Base-by-base conservation (phyloP, 2,329 filamentous ascomycete genomes). In the Tolypocladium tropicale region DNA sequence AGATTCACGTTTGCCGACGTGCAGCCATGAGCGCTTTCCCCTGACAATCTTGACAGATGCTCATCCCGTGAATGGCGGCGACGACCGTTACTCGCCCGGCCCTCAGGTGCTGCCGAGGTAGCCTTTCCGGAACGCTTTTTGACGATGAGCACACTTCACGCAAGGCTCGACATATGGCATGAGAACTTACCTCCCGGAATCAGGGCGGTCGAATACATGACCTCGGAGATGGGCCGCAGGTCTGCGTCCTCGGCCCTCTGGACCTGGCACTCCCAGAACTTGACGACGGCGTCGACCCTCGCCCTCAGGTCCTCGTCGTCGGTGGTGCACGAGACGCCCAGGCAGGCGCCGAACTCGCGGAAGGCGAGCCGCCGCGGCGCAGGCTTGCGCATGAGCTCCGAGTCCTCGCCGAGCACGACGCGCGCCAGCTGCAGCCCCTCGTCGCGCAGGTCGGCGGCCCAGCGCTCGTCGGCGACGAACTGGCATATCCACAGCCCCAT, bases 401-500 rank as follows among this genome's bases (percentile, higher is more conserved):
- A 58, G 21, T 59, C 33, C 1, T 54, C 55, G n/a, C 53, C 54
- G 9, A 74, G 56, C 2, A 65, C 56, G 14, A 57, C 53, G 16
- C 60, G 52, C 4, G 67, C 67, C 46, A 67, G 56, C 5, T 58
- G 55, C 10, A 74, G 56, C 7, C 68, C 68, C 30, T 65, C 57
- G 2, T 52, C 55, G 6, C 67, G 65, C 53, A 81, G 62, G 5
- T 64, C 60, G 3, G 61, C 61, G 2, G 79, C 77, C 80, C 79
- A 83, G 2, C 67, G 64, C 57, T 81, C 78, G 2, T 70, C 70
- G 0, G 65, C 65, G 57, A 76, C 74, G 67, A 81, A 79, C 58
- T 82, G 79, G 25, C 72, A 72, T 49, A 76, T 76, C 80, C 81
- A 84, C 30, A 84, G 62, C 1, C 78, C 77, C 81, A 84, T 83